Base-by-base conservation (phyloP, 2,329 filamentous ascomycete genomes). In the Xylariaceae sp. region DNA sequence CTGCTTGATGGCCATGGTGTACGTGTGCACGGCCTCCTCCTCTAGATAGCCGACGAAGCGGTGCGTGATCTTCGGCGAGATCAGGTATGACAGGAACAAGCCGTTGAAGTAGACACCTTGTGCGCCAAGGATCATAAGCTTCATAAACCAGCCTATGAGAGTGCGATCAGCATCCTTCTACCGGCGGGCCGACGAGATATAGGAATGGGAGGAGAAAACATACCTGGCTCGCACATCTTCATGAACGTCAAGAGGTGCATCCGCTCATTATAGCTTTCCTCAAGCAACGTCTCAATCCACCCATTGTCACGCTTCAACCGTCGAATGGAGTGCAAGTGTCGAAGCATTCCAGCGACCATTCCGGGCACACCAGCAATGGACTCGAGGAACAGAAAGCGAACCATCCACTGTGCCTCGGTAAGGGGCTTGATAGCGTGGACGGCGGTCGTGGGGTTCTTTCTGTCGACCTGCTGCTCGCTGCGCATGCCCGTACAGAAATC, bases 61-160 rank as follows among this genome's bases (percentile, higher is more conserved):
- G 72, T 99, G 94, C 67, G 89, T 92, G 60, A 89, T 92, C 58
- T 86, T 84, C 5, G 94, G 92, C 1, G 87, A 90, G 57, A 96
- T 67, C 35, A 99, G 84, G 73, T 97, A 97, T 46, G 87, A 80
- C 59, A 96, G 57, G 78, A 99, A 97, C 70, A 97, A 83, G 60
- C 84, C 81, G 73, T 99, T 99, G 81, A 95, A 96, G 78, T 95
- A 97, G 64, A 97, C 89, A 40, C 92, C 94, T 71, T 97, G 92
- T 0, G 92, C 91, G 8, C 86, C 90, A 40, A 97, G 81, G 53
- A 97, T 90, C 84, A 96, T 89, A 54, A 90, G 71, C 60, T 89
- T 87, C 91, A 96, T 95, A 76, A 96, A 94, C 77, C 81, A 84
- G 11, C 89, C 89, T 37, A n/a, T 37, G 1, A 30, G 11, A n/a